Conservation (phyloP, 1,139 yeast species). For the Sugiyamaella grinbergsii region DNA sequence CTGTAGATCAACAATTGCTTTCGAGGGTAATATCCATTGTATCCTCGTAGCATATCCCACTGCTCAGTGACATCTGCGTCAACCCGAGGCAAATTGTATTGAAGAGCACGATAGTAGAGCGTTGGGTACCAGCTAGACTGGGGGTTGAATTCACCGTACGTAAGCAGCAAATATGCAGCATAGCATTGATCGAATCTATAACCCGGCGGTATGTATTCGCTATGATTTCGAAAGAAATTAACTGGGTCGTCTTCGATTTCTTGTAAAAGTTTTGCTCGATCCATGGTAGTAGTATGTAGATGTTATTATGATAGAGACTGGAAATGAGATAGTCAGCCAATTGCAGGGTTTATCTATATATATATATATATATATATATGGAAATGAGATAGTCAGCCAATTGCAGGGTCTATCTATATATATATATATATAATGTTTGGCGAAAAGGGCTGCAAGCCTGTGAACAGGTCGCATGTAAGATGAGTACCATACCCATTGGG, state of each 20-base stretch:
- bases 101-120: constrained; percentile 8
- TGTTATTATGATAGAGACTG: too few relatives aligned
- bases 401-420: too few relatives aligned
- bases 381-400: too few relatives aligned
- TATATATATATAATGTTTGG: too few relatives aligned
- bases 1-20: not conserved
- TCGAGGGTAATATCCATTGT: not conserved
- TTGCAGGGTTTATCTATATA: too few relatives aligned
- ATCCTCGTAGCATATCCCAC: constrained; percentile 4
- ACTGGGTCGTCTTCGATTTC: constrained; percentile 8
- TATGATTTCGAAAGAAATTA: constrained; percentile 5
- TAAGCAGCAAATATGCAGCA: not conserved
- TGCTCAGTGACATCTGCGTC: constrained; percentile 5
- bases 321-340: too few relatives aligned
- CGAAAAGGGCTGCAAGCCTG: too few relatives aligned
- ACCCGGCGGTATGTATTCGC: constrained; percentile 8
- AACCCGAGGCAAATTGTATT: constrained; percentile 2
- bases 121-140: not conserved
- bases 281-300: not conserved
- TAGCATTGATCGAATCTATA: constrained; percentile 11
- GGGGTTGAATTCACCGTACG: constrained; percentile 3
- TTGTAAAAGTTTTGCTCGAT: not conserved
- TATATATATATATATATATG: too few relatives aligned
- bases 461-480: too few relatives aligned
- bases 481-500: too few relatives aligned